Conservation (phyloP, 441 rosid genomes). For the Rhodomyrtus psidioides region DNA sequence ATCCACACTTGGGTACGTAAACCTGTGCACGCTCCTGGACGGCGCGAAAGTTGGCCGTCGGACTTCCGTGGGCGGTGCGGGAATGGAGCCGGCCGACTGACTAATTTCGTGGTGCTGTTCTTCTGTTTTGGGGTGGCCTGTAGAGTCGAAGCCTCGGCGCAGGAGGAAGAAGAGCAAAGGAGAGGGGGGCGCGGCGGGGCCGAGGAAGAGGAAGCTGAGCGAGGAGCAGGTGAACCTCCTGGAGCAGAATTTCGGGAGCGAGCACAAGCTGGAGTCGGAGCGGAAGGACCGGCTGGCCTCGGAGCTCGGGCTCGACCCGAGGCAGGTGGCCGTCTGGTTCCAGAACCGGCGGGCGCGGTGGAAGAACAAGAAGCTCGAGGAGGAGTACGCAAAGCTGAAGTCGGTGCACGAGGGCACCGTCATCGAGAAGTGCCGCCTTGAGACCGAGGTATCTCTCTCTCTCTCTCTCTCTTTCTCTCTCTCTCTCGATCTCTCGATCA, state of each 20-base stretch:
- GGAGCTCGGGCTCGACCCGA: conserved; percentile 73
- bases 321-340: conserved; percentile 94
- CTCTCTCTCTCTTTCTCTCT: neutral
- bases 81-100: neutral
- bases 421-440: conserved; percentile 57
- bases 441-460: conserved; percentile 50
- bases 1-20: neutral
- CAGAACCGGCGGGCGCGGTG: conserved; percentile 83
- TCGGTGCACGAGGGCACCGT: conserved; percentile 31
- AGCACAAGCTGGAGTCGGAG: conserved; percentile 76
- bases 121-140: neutral
- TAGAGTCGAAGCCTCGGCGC: conserved; percentile 2
- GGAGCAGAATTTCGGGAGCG: conserved; percentile 53
- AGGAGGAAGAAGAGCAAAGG: conserved; percentile 1
- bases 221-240: conserved; percentile 55
- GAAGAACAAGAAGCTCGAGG: conserved; percentile 82
- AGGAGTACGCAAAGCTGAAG: conserved; percentile 54
- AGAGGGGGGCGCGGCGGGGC: neutral
- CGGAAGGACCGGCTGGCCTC: conserved; percentile 68
- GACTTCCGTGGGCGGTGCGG: neutral
- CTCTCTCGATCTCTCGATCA: neutral
- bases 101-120: neutral
- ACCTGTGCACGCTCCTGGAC: neutral
- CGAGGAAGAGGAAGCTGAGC: conserved; percentile 68
- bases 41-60: neutral